A percentile compares a stretch with the other conserved stretches of the same genome.
Conservation (phyloP, 192 early-diverging fungal genomes). For the Borealophlyctis nickersoniae region DNA sequence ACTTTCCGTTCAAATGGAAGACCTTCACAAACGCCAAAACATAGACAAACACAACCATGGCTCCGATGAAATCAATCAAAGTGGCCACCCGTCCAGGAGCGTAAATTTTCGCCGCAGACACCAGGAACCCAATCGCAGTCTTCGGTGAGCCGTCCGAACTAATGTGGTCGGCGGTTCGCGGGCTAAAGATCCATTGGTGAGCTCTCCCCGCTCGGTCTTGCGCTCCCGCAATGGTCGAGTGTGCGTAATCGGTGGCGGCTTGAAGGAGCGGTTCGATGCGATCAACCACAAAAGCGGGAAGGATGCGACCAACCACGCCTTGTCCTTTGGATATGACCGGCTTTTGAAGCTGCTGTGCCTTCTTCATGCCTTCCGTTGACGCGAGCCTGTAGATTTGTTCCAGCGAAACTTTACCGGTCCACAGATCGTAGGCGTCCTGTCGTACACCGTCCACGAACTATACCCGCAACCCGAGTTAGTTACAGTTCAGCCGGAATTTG, state of each 20-base stretch:
- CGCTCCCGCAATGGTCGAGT: background rate
- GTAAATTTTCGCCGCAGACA: slow-evolving; percentile 37
- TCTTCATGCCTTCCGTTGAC: slow-evolving; percentile 31
- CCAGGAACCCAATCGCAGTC: slow-evolving; percentile 25
- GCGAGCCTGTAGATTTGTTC: slow-evolving; percentile 27
- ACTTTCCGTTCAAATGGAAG: slow-evolving; percentile 36
- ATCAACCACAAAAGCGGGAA: slow-evolving; percentile 41
- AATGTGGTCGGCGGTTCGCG: slow-evolving; percentile 11
- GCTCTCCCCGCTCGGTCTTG: too few species aligned
- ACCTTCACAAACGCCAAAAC: slow-evolving; percentile 36
- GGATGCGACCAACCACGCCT: slow-evolving; percentile 31
- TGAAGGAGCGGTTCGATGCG: slow-evolving; percentile 42
- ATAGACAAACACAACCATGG: slow-evolving; percentile 40
- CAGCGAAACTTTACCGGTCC: slow-evolving; percentile 40
- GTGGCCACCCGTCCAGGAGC: slow-evolving; percentile 39
- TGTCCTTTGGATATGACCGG: slow-evolving; percentile 35
- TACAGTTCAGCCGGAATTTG: too few species aligned
- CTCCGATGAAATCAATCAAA: slow-evolving; percentile 38
- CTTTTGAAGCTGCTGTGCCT: slow-evolving; percentile 26
- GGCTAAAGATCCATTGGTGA: too few species aligned
- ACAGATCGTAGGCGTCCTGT: slow-evolving; percentile 52
- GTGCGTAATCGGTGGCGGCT: slow-evolving; percentile 24
- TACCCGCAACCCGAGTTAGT: too few species aligned
- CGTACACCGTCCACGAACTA: slow-evolving; percentile 43
- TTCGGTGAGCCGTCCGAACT: slow-evolving; percentile 19